These are phyloP conservation scores for Yamadazyma sp. DNA, from an alignment of 1,139 yeast genomes.

Conservation along the genomic window DNA sequence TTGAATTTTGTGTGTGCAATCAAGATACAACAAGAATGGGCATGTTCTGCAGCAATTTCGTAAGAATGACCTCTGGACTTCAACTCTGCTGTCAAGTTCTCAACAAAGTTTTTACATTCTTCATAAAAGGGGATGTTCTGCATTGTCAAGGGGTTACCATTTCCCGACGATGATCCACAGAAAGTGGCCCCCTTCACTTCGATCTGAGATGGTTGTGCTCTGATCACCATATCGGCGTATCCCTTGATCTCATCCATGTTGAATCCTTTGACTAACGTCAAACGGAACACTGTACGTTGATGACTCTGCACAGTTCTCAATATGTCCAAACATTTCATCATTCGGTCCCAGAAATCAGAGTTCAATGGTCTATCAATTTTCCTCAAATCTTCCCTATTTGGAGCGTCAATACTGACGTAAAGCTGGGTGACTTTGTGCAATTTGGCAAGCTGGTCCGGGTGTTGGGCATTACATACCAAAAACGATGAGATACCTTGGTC, in stretches of 20 bases:
- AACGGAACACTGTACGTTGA: conserved; percentile 88
- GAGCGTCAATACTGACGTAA: conserved; percentile 91
- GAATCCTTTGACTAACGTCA: conserved; percentile 89
- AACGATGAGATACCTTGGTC: conserved; percentile 78
- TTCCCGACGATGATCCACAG: conserved; percentile 80
- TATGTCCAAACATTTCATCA: conserved; percentile 77
- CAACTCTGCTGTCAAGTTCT: conserved; percentile 58
- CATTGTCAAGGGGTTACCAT: conserved; percentile 91
- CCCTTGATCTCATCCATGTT: conserved; percentile 80
- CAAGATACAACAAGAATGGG: conserved; percentile 89
- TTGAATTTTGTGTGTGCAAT: conserved; percentile 76
- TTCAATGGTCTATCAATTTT: conserved; percentile 86
- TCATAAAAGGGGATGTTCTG: conserved; percentile 93
- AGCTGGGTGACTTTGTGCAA: conserved; percentile 81
- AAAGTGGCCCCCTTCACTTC: conserved; percentile 95
- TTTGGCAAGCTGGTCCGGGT: conserved; percentile 75
- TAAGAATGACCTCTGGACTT: conserved; percentile 64
- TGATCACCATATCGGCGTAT: conserved; percentile 85
- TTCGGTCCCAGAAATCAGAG: conserved; percentile 91
- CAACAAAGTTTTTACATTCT: conserved; percentile 79
- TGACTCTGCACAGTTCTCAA: conserved; percentile 68
- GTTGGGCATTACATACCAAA: conserved; percentile 93
- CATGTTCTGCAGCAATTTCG: conserved; percentile 92
- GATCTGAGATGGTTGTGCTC: conserved; percentile 82
- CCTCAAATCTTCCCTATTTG: conserved; percentile 75